phyloP scores from a whole-genome alignment of 345 rosid genomes.

The Eucalyptus cloeziana region DNA sequence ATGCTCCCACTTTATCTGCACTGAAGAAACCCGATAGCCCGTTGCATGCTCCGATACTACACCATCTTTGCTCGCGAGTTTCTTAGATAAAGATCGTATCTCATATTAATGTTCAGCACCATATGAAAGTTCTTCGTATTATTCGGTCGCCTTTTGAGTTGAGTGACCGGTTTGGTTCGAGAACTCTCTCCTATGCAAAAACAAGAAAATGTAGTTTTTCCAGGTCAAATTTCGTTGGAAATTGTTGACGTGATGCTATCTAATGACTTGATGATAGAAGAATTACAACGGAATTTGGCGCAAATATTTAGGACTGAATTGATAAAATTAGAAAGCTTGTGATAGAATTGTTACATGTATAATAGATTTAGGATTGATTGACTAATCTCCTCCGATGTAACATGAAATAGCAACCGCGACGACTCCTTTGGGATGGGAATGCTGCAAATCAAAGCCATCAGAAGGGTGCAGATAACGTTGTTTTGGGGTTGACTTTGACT shows the following conservation, averaged over 20 bases:
- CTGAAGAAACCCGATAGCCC: background rate
- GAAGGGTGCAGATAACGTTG: background rate
- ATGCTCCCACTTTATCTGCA: background rate
- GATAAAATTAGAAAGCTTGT: rapidly evolving
- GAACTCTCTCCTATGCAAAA: background rate
- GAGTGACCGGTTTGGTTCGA: background rate
- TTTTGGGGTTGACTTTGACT: background rate
- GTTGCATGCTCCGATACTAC: background rate
- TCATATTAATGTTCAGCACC: background rate
- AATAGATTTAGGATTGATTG: too few relatives aligned
- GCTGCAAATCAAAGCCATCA: background rate
- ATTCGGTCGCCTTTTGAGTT: background rate
- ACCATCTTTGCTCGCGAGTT: background rate
- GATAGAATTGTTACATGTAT: too few relatives aligned
- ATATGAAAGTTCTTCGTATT: background rate
- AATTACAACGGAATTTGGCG: too few relatives aligned
- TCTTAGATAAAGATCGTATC: background rate
- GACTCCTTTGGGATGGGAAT: background rate
- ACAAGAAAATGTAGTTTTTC: background rate
- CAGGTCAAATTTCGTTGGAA: too few relatives aligned
- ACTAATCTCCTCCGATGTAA: background rate
- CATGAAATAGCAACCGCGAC: background rate
- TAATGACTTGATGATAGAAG: background rate
- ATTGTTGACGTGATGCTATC: rapidly evolving
- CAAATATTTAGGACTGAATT: rapidly evolving